A percentile compares a stretch with the other conserved stretches of the same genome.
Evolutionary conservation across 371 early-diverging fungal species (phyloP).

Genomic region (Lichtheimia hyalospora): DNA sequence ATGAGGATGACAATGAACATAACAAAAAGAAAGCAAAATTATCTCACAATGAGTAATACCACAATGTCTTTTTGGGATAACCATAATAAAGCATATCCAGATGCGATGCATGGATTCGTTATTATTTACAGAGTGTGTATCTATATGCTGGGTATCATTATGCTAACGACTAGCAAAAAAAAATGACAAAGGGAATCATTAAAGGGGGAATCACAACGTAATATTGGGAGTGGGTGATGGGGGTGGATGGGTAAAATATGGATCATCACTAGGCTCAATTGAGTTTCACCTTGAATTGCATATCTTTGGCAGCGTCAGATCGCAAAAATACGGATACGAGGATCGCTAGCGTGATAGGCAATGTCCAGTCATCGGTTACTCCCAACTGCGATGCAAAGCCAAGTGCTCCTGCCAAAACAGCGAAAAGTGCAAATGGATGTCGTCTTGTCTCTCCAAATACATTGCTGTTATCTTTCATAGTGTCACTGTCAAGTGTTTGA

Average conservation of each 20-base stretch:
- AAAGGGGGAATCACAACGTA: neutral
- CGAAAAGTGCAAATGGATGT: constrained; percentile 39
- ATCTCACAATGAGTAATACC: constrained; percentile 3
- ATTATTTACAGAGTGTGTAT: too few species aligned
- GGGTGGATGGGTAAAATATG: neutral
- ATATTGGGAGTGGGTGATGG: neutral
- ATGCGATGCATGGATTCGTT: too few species aligned
- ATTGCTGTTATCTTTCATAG: constrained; percentile 9
- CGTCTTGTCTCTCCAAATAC: constrained; percentile 11
- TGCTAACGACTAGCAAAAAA: too few species aligned
- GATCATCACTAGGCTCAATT: neutral
- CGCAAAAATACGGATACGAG: constrained; percentile 43
- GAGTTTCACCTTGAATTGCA: constrained; percentile 30
- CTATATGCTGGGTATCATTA: too few species aligned
- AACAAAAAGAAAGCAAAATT: constrained; percentile 6
- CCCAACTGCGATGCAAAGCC: constrained; percentile 37
- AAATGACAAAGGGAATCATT: too few species aligned
- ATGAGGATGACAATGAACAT: neutral
- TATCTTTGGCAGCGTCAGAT: constrained; percentile 30
- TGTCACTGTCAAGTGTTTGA: too few species aligned
- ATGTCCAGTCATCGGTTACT: constrained; percentile 52
- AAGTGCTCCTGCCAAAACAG: constrained; percentile 29
- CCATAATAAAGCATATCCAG: too few species aligned
- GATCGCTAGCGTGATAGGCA: constrained; percentile 44
- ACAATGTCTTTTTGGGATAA: neutral